Evolutionary conservation across 1,284 basidiomycete genomes (phyloP), one percentile per base, ranked within the genome.

Genomic region (Vanrija sp.): DNA sequence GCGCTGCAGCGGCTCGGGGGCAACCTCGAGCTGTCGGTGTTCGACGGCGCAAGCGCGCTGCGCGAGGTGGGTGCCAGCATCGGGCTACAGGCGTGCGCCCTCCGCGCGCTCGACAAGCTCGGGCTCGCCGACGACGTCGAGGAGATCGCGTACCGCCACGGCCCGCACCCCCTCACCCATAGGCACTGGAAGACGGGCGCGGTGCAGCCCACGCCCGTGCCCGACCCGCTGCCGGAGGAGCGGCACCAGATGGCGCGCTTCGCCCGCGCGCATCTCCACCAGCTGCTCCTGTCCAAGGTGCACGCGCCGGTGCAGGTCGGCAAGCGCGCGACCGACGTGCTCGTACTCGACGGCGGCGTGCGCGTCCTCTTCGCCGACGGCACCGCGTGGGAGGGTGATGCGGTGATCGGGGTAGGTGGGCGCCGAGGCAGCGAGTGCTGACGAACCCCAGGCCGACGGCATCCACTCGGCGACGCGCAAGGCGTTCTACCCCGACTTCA

Each of bases 1-100:
- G 44, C 51, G 8, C 51, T 53, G 21, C 12, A 21, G 21, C 40
- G 40, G 23, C 28, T 53, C 28, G 25, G 25, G 9, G 26, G 25
- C n/a, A 28, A 28, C 28, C 29, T 53, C 15, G 25, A 46, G 9
- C 26, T 53, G 10, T 28, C 25, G 6, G n/a, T 53, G 15, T 53
- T 53, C 16, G 51, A 53, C 44, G 44, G 38, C 21, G 51, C 51
- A 5, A 18, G 29, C 14, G 51, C 26, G 5, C 44, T 53, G 19
- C 39, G 46, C 7, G 57, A 58, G 52, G 49, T 58, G n/a, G 57
- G 57, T 1, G 59, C 59, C 1, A 49, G 44, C 6, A 61, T 61
- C 26, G 59, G 51, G 5, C 42, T 61, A 1, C 59, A 61, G 43
- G 55, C 59, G 6, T 61, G 59, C 38, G 55, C 55, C 1, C 28